phyloP scores from a whole-genome alignment of 148 eudicot genomes.

The Chenopodium formosanum region DNA sequence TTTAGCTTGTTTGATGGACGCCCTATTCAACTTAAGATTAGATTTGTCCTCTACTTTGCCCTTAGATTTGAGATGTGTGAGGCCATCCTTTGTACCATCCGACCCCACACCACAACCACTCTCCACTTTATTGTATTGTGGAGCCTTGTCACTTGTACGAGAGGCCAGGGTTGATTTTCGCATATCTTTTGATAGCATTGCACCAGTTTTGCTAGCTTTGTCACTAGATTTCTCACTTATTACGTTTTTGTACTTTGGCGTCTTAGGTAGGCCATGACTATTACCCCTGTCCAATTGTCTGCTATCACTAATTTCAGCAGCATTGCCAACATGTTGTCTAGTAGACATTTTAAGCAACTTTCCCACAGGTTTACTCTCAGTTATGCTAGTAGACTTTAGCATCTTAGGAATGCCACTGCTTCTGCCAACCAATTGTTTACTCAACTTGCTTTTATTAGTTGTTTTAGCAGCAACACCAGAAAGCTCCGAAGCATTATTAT shows the following conservation, averaged over 20 bases:
- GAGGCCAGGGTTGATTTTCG: too few relatives aligned
- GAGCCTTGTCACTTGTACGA: neutral
- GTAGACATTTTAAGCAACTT: constrained; percentile 30
- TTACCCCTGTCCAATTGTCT: constrained; percentile 16
- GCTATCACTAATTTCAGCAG: constrained; percentile 1
- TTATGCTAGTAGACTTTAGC: constrained; percentile 22
- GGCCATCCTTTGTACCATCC: constrained; percentile 25
- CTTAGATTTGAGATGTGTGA: constrained; percentile 14
- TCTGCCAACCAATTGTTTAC: constrained; percentile 13
- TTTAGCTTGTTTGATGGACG: constrained; percentile 12
- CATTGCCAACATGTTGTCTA: constrained; percentile 2
- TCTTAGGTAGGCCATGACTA: constrained; percentile 24
- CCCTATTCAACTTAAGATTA: constrained; percentile 27
- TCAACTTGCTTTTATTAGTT: constrained; percentile 28
- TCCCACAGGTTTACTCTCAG: constrained; percentile 26
- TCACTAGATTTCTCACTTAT: constrained; percentile 26
- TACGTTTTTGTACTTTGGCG: constrained; percentile 22
- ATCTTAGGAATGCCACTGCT: constrained; percentile 23
- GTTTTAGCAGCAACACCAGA: constrained; percentile 13
- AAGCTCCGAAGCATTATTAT: constrained; percentile 21
- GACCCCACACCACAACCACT: constrained; percentile 1
- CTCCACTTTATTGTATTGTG: neutral
- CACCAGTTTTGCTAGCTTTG: constrained; percentile 28
- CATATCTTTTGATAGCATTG: constrained; percentile 14
- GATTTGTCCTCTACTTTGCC: constrained; percentile 28